Conservation (phyloP, 139 green algal genomes). For the Pseudopediastrum boryanum region DNA sequence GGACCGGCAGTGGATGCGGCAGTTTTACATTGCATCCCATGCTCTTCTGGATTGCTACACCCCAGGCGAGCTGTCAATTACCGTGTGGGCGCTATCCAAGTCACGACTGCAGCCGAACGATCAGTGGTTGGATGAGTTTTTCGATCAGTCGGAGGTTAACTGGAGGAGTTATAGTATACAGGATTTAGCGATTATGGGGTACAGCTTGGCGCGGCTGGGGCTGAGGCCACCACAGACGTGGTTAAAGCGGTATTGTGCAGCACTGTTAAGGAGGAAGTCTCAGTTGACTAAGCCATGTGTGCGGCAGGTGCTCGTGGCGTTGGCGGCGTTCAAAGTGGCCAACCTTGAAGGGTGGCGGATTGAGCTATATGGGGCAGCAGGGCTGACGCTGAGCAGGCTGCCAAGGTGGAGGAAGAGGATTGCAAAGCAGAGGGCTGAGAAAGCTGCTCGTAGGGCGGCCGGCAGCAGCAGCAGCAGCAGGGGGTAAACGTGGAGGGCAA, state of each 20-base stretch:
- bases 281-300: constrained; percentile 8
- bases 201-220: constrained; percentile 12
- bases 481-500: too few species aligned
- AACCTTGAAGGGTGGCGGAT: constrained; percentile 35
- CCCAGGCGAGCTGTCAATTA: too few species aligned
- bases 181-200: constrained; percentile 26
- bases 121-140: too few species aligned
- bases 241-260: constrained; percentile 27
- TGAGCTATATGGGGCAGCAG: constrained; percentile 35
- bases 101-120: too few species aligned
- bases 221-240: constrained; percentile 27
- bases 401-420: constrained; percentile 13
- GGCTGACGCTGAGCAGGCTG: constrained; percentile 20
- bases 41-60: too few species aligned
- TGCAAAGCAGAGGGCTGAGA: too few species aligned
- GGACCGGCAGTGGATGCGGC: too few species aligned
- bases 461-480: neutral
- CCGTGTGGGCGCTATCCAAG: too few species aligned
- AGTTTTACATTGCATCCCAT: too few species aligned
- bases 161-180: too few species aligned
- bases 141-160: too few species aligned
- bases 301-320: constrained; percentile 31
- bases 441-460: neutral
- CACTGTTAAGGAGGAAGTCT: constrained; percentile 24
- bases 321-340: constrained; percentile 23